These are phyloP conservation scores for Lyophyllum semitale DNA, from an alignment of 768 basidiomycete genomes.

Conservation along the genomic window DNA sequence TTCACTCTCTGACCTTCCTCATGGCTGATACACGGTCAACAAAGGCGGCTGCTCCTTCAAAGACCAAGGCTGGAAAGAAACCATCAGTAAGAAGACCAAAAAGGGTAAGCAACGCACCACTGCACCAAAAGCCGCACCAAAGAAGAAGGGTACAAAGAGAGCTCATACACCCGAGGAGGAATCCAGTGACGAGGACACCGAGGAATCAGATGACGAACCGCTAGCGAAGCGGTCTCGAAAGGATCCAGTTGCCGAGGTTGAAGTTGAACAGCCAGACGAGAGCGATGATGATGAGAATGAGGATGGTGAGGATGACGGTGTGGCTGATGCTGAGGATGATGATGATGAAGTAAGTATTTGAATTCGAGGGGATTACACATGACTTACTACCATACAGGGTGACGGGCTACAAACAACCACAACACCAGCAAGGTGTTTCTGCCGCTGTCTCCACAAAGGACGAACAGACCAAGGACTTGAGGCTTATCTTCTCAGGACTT, in stretches of 20 bases:
- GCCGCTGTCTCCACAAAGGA: not conserved
- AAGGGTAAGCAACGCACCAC: no score
- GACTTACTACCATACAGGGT: conserved; percentile 11
- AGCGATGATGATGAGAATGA: not conserved
- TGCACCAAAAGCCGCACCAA: no score
- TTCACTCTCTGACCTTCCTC: no score
- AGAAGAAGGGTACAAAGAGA: no score
- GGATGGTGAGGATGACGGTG: not conserved
- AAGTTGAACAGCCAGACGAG: not conserved
- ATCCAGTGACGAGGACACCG: not conserved
- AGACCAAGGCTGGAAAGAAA: no score
- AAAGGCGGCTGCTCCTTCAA: no score
- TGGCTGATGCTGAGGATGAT: not conserved
- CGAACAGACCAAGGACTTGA: not conserved
- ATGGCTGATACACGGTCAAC: no score
- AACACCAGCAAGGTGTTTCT: not conserved
- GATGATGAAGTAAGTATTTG: conserved; percentile 18
- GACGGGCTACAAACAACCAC: not conserved
- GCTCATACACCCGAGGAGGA: no score
- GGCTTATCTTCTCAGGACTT: conserved; percentile 3
- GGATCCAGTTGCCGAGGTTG: not conserved
- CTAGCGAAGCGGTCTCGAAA: not conserved
- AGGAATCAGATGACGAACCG: not conserved
- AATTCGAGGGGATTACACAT: conserved; percentile 5
- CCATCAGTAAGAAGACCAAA: no score